Evolutionary conservation across 176 grass and related monocot genomes (phyloP), one percentile per base, ranked within the genome.

Genomic region (Ananas comosus): DNA sequence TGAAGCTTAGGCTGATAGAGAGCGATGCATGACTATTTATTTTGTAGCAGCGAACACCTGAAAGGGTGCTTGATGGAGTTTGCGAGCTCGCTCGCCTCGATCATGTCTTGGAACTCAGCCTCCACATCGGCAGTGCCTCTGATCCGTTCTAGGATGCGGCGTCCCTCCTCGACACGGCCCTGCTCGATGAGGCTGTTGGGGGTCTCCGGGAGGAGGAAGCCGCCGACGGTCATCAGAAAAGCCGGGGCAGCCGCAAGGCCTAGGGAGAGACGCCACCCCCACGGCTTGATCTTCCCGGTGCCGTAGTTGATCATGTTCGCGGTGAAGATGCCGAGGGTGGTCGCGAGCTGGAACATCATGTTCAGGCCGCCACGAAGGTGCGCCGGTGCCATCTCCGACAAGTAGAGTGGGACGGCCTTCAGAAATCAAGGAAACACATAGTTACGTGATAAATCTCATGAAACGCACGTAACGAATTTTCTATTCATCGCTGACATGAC

Each of bases 271-370:
- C 93, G 88, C 93, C 93, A 96, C 0, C 93, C 93, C 93, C 88
- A 92, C 0, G 93, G 86, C 33, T 69, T 76, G 65, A 96, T 74
- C 64, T 87, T 88, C 81, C 89, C 85, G 54, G 93, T 96, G 9
- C 93, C 93, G 65, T 92, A 96, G 80, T 96, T 96, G 84, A 96
- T 77, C 88, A 92, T 82, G 89, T 96, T 96, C 42, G 93, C 93
- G 28, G 81, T 83, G 83, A 96, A 81, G 72, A 96, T 96, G 76
- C 93, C 88, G 9, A 92, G 83, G 61, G 93, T 96, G 57, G 88
- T 96, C 10, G 93, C 93, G 3, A 96, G 83, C 78, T 96, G 93
- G 86, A 96, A 96, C 93, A 96, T 85, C 88, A 96, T 96, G 81
- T 96, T 96, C 69, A 96, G 86, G 5, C 51, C 93, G 1, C 93